Conservation (phyloP, 495 filamentous ascomycete species). For the Sabuloglossum arenarium region DNA sequence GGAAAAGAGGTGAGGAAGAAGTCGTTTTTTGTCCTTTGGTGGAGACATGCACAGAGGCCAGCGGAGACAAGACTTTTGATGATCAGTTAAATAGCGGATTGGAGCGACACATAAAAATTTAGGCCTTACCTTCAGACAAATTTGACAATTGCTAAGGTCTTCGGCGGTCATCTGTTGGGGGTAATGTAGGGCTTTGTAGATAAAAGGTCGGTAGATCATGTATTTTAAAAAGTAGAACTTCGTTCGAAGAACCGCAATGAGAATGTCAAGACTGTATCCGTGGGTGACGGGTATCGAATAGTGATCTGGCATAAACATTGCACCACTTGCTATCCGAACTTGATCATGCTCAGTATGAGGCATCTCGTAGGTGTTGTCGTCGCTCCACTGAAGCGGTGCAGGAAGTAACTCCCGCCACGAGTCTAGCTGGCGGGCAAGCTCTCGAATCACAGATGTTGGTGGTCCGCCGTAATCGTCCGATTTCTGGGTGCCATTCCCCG, state of each 20-base stretch:
- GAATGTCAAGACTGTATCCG: conserved; percentile 31
- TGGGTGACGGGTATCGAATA: conserved; percentile 18
- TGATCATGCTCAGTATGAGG: neutral
- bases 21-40: conserved; percentile 29
- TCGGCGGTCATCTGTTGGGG: conserved; percentile 29
- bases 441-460: conserved; percentile 21
- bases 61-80: conserved; percentile 18
- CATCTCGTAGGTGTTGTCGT: conserved; percentile 17
- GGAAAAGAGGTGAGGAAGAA: conserved; percentile 34
- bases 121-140: conserved; percentile 23
- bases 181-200: conserved; percentile 39
- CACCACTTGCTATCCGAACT: conserved; percentile 14
- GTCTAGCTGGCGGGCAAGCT: conserved; percentile 27
- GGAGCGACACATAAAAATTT: neutral
- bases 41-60: conserved; percentile 39
- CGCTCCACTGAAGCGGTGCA: conserved; percentile 29
- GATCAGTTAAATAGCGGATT: neutral
- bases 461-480: conserved; percentile 8
- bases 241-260: conserved; percentile 32
- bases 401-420: conserved; percentile 34
- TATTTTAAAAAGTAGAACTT: conserved; percentile 38
- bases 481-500: neutral
- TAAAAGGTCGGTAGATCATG: conserved; percentile 34
- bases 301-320: conserved; percentile 30
- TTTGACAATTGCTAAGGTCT: conserved; percentile 27